Conservation (phyloP, 257 asterid genomes). For the Mentha longifolia region DNA sequence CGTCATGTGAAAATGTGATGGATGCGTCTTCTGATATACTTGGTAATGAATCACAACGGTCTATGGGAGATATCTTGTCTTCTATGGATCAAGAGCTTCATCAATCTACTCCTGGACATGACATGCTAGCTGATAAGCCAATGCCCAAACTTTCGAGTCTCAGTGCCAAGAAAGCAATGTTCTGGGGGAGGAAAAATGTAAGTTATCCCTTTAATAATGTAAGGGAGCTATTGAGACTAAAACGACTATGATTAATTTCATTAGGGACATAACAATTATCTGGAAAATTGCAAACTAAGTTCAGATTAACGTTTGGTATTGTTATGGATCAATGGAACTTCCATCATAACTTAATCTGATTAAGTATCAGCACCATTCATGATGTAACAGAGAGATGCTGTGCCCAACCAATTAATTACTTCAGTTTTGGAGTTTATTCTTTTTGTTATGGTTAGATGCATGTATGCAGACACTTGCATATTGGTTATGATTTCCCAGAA, state of each 20-base stretch:
- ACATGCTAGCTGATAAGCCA: constrained; percentile 57
- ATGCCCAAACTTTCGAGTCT: constrained; percentile 51
- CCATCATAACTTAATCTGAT: constrained; percentile 3
- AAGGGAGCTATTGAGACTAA: constrained; percentile 20
- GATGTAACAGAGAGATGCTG: constrained; percentile 18
- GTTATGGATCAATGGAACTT: constrained; percentile 15
- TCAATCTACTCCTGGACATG: constrained; percentile 60
- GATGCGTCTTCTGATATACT: constrained; percentile 52
- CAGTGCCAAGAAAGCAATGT: constrained; percentile 67
- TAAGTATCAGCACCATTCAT: constrained; percentile 6
- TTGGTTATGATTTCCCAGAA: constrained; percentile 7
- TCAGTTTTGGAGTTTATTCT: constrained; percentile 10
- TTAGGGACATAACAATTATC: constrained; percentile 12
- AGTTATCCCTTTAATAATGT: constrained; percentile 39
- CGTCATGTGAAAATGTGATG: constrained; percentile 45
- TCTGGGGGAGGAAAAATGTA: constrained; percentile 89
- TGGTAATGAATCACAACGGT: constrained; percentile 65
- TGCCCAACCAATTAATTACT: not conserved
- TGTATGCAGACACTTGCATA: too few relatives aligned
- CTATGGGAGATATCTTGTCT: constrained; percentile 75
- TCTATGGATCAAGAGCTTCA: constrained; percentile 69
- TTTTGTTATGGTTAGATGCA: constrained; percentile 14
- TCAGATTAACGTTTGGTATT: constrained; percentile 15
- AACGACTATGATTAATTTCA: constrained; percentile 22
- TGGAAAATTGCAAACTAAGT: constrained; percentile 16